These are phyloP conservation scores for Myrmaecium sp. DNA, from an alignment of 2,329 filamentous ascomycete species.

Conservation along the genomic window DNA sequence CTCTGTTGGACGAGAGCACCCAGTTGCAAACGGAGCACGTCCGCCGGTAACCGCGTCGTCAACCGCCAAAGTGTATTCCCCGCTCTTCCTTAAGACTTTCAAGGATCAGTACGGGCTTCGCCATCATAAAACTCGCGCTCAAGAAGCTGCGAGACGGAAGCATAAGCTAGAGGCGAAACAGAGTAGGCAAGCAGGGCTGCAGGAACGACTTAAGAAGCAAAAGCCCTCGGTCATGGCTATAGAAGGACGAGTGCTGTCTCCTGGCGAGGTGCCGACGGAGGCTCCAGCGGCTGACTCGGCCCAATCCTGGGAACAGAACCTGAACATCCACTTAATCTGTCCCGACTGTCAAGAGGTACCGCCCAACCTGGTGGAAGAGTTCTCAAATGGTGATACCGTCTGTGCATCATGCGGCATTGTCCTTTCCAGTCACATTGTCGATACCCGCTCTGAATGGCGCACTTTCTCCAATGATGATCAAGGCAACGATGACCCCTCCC, in stretches of 20 bases:
- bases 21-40: too few species aligned
- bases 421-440: constrained; percentile 77
- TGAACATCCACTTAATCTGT: constrained; percentile 74
- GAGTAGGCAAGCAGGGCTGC: too few species aligned
- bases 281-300: constrained; percentile 14
- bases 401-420: constrained; percentile 86
- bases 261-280: constrained; percentile 26
- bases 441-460: constrained; percentile 94
- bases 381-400: constrained; percentile 80
- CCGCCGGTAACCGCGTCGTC: too few species aligned
- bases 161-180: too few species aligned
- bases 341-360: constrained; percentile 81
- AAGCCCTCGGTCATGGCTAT: too few species aligned
- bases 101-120: too few species aligned
- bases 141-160: too few species aligned
- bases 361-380: constrained; percentile 87
- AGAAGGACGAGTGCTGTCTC: too few species aligned
- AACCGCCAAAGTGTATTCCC: constrained; percentile 53
- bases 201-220: too few species aligned
- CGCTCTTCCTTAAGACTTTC: constrained; percentile 54
- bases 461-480: constrained; percentile 98
- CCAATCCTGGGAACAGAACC: constrained; percentile 57
- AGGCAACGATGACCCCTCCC: constrained; percentile 87
- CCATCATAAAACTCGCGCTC: too few species aligned
- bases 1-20: too few species aligned